These are phyloP conservation scores for Penicillium macrosclerotiorum DNA, from an alignment of 495 filamentous ascomycete species.

Conservation along the genomic window DNA sequence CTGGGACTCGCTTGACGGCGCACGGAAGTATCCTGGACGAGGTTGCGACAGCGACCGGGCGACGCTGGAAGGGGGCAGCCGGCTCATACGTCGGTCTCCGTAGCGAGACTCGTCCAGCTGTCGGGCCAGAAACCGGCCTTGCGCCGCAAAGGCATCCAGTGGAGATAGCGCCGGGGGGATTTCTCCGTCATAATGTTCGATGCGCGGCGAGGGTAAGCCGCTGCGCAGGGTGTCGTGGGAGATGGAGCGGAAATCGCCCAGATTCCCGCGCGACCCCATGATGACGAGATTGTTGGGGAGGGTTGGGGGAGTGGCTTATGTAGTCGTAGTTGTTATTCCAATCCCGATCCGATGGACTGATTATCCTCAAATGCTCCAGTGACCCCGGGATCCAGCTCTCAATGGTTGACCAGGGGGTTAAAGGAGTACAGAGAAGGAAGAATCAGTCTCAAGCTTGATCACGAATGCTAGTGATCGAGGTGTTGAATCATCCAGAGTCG, in stretches of 20 bases:
- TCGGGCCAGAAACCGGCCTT: slow-evolving; percentile 81
- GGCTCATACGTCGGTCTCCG: slow-evolving; percentile 73
- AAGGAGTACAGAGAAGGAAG: too few relatives aligned
- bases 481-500: slow-evolving; percentile 20
- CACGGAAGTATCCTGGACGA: slow-evolving; percentile 73
- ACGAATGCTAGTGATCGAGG: not conserved
- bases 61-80: slow-evolving; percentile 78
- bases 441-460: not conserved
- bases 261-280: slow-evolving; percentile 58
- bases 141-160: slow-evolving; percentile 88
- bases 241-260: slow-evolving; percentile 61
- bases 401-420: not conserved
- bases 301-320: too few relatives aligned
- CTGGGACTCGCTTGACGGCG: slow-evolving; percentile 40
- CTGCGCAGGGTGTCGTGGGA: slow-evolving; percentile 56
- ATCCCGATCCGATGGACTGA: not conserved
- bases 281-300: too few relatives aligned
- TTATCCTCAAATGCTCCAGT: not conserved
- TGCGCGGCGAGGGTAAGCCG: slow-evolving; percentile 62
- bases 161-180: slow-evolving; percentile 89
- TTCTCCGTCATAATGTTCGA: slow-evolving; percentile 77
- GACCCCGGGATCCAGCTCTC: not conserved
- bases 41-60: slow-evolving; percentile 68
- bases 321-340: too few relatives aligned
- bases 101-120: slow-evolving; percentile 73